Evolutionary conservation across 768 basidiomycete genomes (phyloP).

Genomic region (Phanerochaete carnosa): DNA sequence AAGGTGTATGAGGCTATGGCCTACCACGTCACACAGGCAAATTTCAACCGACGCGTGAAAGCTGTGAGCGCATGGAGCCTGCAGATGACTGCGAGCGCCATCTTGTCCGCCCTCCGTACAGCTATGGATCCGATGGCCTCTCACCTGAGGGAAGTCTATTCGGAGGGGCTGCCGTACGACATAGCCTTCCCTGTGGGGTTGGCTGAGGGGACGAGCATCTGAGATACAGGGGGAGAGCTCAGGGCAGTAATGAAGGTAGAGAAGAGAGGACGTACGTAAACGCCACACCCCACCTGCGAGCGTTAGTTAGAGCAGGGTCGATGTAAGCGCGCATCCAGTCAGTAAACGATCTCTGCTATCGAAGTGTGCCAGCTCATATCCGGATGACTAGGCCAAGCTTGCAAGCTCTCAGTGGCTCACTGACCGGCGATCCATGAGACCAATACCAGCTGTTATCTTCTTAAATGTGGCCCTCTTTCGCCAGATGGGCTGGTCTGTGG

Average conservation of each 20-base stretch:
- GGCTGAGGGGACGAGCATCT: not conserved
- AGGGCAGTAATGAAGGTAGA: not conserved
- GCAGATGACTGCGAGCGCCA: conserved; percentile 88
- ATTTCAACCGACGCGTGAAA: conserved; percentile 85
- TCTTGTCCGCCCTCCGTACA: conserved; percentile 73
- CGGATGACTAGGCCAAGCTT: too few species aligned
- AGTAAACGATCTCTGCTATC: too few species aligned
- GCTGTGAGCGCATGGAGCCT: conserved; percentile 93
- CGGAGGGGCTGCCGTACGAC: conserved; percentile 12
- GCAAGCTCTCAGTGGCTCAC: too few species aligned
- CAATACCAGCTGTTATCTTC: too few species aligned
- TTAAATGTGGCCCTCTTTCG: too few species aligned
- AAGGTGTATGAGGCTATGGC: conserved; percentile 94
- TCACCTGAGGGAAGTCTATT: conserved; percentile 31
- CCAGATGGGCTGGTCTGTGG: too few species aligned
- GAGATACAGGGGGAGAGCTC: not conserved
- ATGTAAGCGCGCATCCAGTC: too few species aligned
- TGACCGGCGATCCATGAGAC: too few species aligned
- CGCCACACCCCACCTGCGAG: too few species aligned
- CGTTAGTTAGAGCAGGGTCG: too few species aligned
- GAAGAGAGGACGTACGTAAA: too few species aligned
- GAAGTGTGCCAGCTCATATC: too few species aligned
- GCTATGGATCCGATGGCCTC: conserved; percentile 63
- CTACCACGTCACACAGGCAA: conserved; percentile 88
- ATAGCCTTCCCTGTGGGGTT: conserved; percentile 1